Evolutionary conservation across 2,329 filamentous ascomycete species (phyloP).

Genomic region (Penicillium vulpinum): DNA sequence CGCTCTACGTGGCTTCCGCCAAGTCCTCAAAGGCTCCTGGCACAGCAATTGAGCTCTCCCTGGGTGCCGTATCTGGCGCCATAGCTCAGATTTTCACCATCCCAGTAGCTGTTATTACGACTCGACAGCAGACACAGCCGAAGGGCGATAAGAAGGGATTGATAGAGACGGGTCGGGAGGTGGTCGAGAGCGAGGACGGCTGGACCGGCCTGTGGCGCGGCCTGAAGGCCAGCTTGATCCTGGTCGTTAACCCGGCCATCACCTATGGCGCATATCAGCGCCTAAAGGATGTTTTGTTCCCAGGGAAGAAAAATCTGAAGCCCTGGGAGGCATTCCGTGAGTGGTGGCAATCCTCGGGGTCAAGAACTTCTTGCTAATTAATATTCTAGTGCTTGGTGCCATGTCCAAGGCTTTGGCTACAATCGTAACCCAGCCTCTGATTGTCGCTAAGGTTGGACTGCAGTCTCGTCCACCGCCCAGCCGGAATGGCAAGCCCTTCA

Average conservation of each 20-base stretch:
- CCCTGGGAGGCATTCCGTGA: slow-evolving; percentile 89
- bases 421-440: slow-evolving; percentile 87
- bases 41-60: slow-evolving; percentile 76
- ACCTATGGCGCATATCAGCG: slow-evolving; percentile 97
- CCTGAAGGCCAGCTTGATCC: slow-evolving; percentile 20
- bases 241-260: slow-evolving; percentile 53
- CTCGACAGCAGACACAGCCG: slow-evolving; percentile 88
- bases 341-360: slow-evolving; percentile 40
- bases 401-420: slow-evolving; percentile 92
- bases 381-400: slow-evolving; percentile 73
- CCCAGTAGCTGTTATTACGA: slow-evolving; percentile 91
- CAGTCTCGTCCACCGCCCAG: slow-evolving; percentile 87
- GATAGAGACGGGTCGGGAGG: slow-evolving; percentile 82
- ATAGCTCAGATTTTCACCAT: slow-evolving; percentile 95
- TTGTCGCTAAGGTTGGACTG: slow-evolving; percentile 94
- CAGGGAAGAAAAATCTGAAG: slow-evolving; percentile 71
- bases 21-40: slow-evolving; percentile 65
- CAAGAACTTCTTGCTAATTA: slow-evolving; percentile 12
- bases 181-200: slow-evolving; percentile 87
- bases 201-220: slow-evolving; percentile 42
- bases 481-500: slow-evolving; percentile 86
- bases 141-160: slow-evolving; percentile 84
- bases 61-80: slow-evolving; percentile 86
- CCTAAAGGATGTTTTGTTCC: slow-evolving; percentile 74
- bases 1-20: slow-evolving; percentile 67